phyloP scores from a whole-genome alignment of 2,329 filamentous ascomycete species.

The Dactylellina leptospora region DNA sequence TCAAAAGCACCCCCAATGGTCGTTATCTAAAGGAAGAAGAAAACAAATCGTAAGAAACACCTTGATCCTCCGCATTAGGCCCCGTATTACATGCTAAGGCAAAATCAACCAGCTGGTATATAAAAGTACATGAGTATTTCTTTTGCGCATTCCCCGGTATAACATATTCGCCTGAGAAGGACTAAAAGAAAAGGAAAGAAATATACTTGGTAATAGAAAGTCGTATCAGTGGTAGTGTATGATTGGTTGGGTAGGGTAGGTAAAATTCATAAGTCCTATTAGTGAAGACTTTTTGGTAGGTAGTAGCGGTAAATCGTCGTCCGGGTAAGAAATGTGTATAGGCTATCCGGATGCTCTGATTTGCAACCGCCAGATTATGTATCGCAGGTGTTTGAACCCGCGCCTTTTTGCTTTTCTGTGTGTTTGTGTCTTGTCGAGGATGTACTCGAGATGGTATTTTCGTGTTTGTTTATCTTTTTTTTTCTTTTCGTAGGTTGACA shows the following conservation, averaged over 20 bases:
- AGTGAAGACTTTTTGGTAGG: not conserved
- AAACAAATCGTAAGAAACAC: conserved; percentile 13
- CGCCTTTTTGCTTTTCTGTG: conserved; percentile 3
- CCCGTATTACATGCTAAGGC: conserved; percentile 36
- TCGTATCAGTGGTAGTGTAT: conserved; percentile 14
- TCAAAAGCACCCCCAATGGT: conserved; percentile 18
- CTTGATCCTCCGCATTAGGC: conserved; percentile 35
- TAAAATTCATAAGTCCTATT: conserved; percentile 2
- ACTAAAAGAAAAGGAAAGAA: conserved; percentile 10
- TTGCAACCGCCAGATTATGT: too few species aligned
- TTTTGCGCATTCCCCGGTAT: conserved; percentile 19
- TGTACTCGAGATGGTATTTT: not conserved
- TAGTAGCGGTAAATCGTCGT: conserved; percentile 10
- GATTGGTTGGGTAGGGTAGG: not conserved
- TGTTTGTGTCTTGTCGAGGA: not conserved
- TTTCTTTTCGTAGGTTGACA: conserved; percentile 19
- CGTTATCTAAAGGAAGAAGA: conserved; percentile 26
- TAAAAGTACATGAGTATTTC: conserved; percentile 51
- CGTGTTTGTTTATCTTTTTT: conserved; percentile 35
- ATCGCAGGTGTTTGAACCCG: too few species aligned
- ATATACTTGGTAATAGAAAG: conserved; percentile 4
- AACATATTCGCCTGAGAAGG: conserved; percentile 15
- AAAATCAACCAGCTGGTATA: conserved; percentile 16
- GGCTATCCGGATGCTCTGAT: too few species aligned
- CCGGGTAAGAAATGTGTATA: too few species aligned